Conservation (phyloP, 495 filamentous ascomycete genomes). For the Physcia stellaris region DNA sequence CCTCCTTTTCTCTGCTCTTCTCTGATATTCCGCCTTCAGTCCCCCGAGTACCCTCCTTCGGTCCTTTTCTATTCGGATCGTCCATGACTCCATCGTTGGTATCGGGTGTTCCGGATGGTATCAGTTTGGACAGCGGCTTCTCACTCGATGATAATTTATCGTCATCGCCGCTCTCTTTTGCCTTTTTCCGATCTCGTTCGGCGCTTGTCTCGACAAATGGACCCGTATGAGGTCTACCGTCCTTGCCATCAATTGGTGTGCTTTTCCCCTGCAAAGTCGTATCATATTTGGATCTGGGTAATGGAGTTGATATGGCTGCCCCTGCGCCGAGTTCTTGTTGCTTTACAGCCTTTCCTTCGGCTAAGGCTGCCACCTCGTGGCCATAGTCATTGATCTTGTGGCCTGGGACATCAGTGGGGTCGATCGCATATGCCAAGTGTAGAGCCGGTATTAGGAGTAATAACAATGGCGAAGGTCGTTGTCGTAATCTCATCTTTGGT, state of each 20-base stretch:
- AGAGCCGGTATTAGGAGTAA: constrained; percentile 30
- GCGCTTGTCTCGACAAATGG: constrained; percentile 65
- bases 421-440: constrained; percentile 15
- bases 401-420: constrained; percentile 9
- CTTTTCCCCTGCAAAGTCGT: constrained; percentile 51
- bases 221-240: constrained; percentile 87
- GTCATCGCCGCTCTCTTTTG: constrained; percentile 24
- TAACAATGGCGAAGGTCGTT: constrained; percentile 26
- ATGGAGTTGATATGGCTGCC: constrained; percentile 4
- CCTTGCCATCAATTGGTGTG: constrained; percentile 87
- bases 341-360: constrained; percentile 10
- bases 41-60: constrained; percentile 74
- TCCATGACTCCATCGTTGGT: constrained; percentile 87
- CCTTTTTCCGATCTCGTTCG: constrained; percentile 44
- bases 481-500: constrained; percentile 30
- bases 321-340: constrained; percentile 1
- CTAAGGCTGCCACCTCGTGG: constrained; percentile 11
- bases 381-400: background rate
- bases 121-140: constrained; percentile 21
- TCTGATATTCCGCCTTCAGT: constrained; percentile 77
- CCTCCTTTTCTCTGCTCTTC: constrained; percentile 59
- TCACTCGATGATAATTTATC: constrained; percentile 12
- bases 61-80: constrained; percentile 55
- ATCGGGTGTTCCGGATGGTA: constrained; percentile 29
- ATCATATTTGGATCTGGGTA: constrained; percentile 22